Evolutionary conservation across 2,329 filamentous ascomycete species (phyloP).

Genomic region (Graphium sp.): DNA sequence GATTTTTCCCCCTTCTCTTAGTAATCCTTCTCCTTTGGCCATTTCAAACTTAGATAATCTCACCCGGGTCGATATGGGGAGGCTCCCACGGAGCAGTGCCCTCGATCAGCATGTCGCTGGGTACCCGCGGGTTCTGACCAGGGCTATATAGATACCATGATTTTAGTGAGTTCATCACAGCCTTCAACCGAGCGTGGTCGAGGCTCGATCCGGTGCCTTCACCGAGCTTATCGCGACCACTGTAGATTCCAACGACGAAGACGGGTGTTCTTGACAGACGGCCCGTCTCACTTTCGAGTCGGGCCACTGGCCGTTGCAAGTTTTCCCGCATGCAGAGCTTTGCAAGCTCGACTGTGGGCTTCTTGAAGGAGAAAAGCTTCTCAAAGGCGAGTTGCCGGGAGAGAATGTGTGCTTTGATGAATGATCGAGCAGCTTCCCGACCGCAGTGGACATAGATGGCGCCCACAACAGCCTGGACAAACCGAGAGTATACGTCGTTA

Average conservation of each 20-base stretch:
- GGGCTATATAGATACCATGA: slow-evolving; percentile 95
- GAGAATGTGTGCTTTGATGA: slow-evolving; percentile 72
- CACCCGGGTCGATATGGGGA: slow-evolving; percentile 52
- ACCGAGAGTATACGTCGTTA: slow-evolving; percentile 52
- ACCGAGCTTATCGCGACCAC: slow-evolving; percentile 76
- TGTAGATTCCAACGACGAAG: slow-evolving; percentile 87
- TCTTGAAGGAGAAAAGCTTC: slow-evolving; percentile 66
- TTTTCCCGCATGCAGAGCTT: slow-evolving; percentile 75
- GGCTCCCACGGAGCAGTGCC: slow-evolving; percentile 48
- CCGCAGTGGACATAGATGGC: slow-evolving; percentile 77
- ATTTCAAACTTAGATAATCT: slow-evolving; percentile 53
- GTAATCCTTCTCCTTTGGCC: too few species aligned
- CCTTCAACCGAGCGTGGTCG: slow-evolving; percentile 59
- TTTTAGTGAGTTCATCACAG: slow-evolving; percentile 74
- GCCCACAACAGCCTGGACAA: slow-evolving; percentile 72
- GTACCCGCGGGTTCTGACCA: slow-evolving; percentile 41
- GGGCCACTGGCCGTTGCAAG: slow-evolving; percentile 74
- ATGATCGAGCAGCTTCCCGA: slow-evolving; percentile 58
- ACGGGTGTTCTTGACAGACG: slow-evolving; percentile 72
- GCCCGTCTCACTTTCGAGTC: slow-evolving; percentile 82
- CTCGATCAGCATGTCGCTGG: slow-evolving; percentile 51
- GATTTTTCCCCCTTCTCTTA: too few species aligned
- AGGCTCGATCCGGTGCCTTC: slow-evolving; percentile 73
- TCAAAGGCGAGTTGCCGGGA: slow-evolving; percentile 62
- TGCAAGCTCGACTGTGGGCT: slow-evolving; percentile 69